phyloP scores from a whole-genome alignment of 768 basidiomycete genomes.

The Calocybe cyanea region DNA sequence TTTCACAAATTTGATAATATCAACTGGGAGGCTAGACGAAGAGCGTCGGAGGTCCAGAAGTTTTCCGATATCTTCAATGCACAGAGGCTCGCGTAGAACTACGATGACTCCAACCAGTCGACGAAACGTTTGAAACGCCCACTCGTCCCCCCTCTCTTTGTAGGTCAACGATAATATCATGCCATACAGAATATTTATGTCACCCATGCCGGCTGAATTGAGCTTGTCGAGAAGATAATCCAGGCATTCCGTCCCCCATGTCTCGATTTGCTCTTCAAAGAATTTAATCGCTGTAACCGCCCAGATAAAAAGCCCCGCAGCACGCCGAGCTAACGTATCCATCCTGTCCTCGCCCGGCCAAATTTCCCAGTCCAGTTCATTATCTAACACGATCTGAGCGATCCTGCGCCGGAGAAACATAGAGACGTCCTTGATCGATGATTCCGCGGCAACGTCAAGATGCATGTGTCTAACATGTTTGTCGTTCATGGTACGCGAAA shows the following conservation, averaged over 20 bases:
- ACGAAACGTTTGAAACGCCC: slow-evolving; percentile 16
- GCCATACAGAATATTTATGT: slow-evolving; percentile 7
- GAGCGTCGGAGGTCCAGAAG: slow-evolving; percentile 7
- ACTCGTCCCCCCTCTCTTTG: background rate
- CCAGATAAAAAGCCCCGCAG: slow-evolving; percentile 19
- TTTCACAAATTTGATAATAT: slow-evolving; percentile 13
- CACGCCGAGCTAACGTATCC: slow-evolving; percentile 2
- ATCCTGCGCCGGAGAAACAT: slow-evolving; percentile 6
- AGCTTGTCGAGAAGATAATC: slow-evolving; percentile 7
- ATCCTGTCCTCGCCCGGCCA: slow-evolving; percentile 15
- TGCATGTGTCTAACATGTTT: slow-evolving; percentile 12
- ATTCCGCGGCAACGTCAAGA: slow-evolving; percentile 4
- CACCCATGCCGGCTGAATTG: slow-evolving; percentile 6
- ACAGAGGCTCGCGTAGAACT: slow-evolving; percentile 7
- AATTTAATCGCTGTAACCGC: slow-evolving; percentile 5
- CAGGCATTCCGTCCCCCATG: slow-evolving; percentile 9
- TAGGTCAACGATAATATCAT: slow-evolving; percentile 6
- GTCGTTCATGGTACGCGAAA: background rate
- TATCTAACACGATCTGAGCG: slow-evolving; percentile 5
- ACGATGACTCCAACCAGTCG: slow-evolving; percentile 13
- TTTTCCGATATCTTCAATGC: slow-evolving; percentile 5
- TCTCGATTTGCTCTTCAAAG: slow-evolving; percentile 6
- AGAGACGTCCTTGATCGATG: slow-evolving; percentile 10
- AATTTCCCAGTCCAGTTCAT: slow-evolving; percentile 3
- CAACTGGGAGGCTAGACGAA: slow-evolving; percentile 1